Evolutionary conservation across 495 filamentous ascomycete genomes (phyloP).

Genomic region (Tuber umbilicatum): DNA sequence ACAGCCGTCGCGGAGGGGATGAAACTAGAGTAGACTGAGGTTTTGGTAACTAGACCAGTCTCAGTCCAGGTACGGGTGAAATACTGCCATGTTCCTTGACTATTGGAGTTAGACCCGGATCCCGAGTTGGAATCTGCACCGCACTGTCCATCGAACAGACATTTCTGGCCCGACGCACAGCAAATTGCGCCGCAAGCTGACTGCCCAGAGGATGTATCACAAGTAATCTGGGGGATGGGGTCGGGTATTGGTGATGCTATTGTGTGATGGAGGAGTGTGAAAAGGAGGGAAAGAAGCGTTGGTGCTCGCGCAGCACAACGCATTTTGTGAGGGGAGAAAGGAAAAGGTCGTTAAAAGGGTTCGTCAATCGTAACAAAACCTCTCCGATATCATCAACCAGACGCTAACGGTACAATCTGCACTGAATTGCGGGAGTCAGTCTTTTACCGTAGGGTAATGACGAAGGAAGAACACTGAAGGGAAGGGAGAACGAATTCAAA

Average conservation of each 20-base stretch:
- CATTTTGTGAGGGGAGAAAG: slow-evolving; percentile 25
- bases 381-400: neutral
- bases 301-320: slow-evolving; percentile 29
- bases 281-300: slow-evolving; percentile 30
- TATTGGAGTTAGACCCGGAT: slow-evolving; percentile 1
- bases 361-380: neutral
- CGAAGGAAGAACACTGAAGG: neutral
- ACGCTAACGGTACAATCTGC: neutral
- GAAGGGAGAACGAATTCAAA: slow-evolving; percentile 13
- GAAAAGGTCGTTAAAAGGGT: slow-evolving; percentile 7
- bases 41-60: slow-evolving; percentile 21
- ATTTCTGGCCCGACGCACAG: slow-evolving; percentile 16
- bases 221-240: slow-evolving; percentile 14
- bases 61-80: slow-evolving; percentile 21
- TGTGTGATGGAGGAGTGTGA: slow-evolving; percentile 30
- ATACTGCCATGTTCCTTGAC: slow-evolving; percentile 19
- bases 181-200: slow-evolving; percentile 17
- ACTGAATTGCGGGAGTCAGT: neutral
- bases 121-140: neutral
- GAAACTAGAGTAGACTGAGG: slow-evolving; percentile 24
- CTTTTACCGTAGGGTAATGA: neutral
- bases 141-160: slow-evolving; percentile 21
- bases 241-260: slow-evolving; percentile 28
- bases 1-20: slow-evolving; percentile 9
- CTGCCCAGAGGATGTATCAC: slow-evolving; percentile 5